Conservation (phyloP, 179 eudicot species). For the Sideroxylon spinosum region DNA sequence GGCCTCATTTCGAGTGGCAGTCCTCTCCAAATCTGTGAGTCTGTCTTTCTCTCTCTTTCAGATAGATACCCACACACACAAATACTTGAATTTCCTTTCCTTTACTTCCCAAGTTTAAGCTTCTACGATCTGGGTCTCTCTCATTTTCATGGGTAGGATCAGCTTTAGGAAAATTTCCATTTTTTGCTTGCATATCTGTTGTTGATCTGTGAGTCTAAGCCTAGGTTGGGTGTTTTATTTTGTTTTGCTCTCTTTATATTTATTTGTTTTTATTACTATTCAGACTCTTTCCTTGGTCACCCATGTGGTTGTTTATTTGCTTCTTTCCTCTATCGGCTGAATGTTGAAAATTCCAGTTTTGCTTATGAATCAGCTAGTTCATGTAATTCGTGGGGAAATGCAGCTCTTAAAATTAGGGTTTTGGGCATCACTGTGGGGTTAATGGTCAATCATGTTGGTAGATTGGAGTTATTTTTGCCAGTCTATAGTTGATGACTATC, state of each 20-base stretch:
- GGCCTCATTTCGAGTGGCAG: neutral
- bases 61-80: too few relatives aligned
- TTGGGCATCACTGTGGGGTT: neutral
- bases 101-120: neutral
- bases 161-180: neutral
- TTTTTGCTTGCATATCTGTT: neutral
- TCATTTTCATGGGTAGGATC: neutral
- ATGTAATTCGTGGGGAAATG: neutral
- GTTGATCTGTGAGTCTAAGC: neutral
- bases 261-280: too few relatives aligned
- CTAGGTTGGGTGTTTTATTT: neutral
- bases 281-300: conserved; percentile 1
- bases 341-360: neutral
- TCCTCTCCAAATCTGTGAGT: conserved; percentile 5
- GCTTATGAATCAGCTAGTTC: conserved; percentile 1
- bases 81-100: neutral
- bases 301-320: neutral
- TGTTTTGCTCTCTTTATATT: neutral
- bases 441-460: neutral
- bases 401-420: neutral
- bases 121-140: conserved; percentile 7
- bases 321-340: neutral
- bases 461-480: conserved; percentile 10
- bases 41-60: conserved; percentile 11
- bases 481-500: neutral